Conservation (phyloP, 805 yeast species). For the Pichia insulana region DNA sequence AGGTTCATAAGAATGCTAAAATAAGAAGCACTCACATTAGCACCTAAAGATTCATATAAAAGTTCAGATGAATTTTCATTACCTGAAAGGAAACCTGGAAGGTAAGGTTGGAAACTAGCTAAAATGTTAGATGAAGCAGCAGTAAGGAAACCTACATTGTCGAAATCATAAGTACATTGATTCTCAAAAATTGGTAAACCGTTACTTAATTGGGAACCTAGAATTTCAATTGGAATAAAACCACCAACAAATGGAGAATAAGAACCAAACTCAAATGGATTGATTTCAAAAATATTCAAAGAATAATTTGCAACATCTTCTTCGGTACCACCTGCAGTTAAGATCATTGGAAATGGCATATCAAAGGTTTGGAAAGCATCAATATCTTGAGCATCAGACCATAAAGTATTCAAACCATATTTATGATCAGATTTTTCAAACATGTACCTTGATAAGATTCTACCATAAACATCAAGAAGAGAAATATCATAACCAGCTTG, state of each 20-base stretch:
- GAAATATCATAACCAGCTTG: constrained; percentile 55
- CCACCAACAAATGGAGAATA: constrained; percentile 67
- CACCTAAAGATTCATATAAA: constrained; percentile 12
- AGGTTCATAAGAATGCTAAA: constrained; percentile 12
- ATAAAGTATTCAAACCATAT: constrained; percentile 45
- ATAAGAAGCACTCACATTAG: constrained; percentile 12
- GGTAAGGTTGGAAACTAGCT: constrained; percentile 14
- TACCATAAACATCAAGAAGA: constrained; percentile 65
- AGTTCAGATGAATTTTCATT: constrained; percentile 7
- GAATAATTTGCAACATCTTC: constrained; percentile 41
- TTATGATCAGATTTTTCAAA: constrained; percentile 50
- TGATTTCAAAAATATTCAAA: constrained; percentile 51
- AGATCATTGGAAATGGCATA: constrained; percentile 65
- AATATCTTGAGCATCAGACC: constrained; percentile 46
- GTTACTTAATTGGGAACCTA: constrained; percentile 53
- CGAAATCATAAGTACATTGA: constrained; percentile 57
- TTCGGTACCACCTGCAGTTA: constrained; percentile 50
- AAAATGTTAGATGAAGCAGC: constrained; percentile 75
- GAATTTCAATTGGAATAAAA: constrained; percentile 53
- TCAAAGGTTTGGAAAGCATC: constrained; percentile 48
- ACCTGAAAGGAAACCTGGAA: constrained; percentile 12
- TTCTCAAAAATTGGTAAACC: constrained; percentile 40
- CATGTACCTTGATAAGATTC: constrained; percentile 57
- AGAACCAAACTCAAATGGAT: constrained; percentile 71
- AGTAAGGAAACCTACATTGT: constrained; percentile 67